These are phyloP conservation scores for Alternaria longipes DNA, from an alignment of 2,329 filamentous ascomycete species.

Conservation along the genomic window DNA sequence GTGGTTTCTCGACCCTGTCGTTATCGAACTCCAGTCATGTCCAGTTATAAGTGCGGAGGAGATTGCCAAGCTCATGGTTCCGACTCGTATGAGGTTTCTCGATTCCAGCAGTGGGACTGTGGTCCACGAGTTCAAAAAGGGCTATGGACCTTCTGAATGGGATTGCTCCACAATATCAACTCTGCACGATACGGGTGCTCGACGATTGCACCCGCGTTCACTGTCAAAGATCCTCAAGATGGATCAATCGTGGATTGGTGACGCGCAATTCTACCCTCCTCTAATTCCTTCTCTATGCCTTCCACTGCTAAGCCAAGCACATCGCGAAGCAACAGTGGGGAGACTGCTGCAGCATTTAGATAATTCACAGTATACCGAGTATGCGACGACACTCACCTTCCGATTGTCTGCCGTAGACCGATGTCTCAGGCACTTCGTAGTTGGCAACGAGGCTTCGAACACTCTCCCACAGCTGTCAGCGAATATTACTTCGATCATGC, in stretches of 20 bases:
- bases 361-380: neutral
- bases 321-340: neutral
- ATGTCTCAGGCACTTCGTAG: neutral
- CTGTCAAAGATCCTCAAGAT: neutral
- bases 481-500: conserved; percentile 4
- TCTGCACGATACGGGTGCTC: neutral
- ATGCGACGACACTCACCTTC: conserved; percentile 1
- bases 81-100: neutral
- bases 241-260: neutral
- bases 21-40: conserved; percentile 3
- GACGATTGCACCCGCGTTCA: neutral
- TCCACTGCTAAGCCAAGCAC: neutral
- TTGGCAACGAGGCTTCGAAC: neutral
- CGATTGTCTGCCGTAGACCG: neutral
- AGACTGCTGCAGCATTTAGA: neutral
- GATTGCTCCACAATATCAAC: neutral
- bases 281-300: neutral
- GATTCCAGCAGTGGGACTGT: neutral
- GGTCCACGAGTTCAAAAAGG: neutral
- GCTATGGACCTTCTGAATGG: neutral
- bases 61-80: conserved; percentile 6
- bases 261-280: neutral
- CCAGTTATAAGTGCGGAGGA: neutral
- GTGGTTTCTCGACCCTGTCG: conserved; percentile 5
- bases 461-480: neutral